phyloP scores from a whole-genome alignment of 345 rosid genomes.

The Pistacia integerrima region DNA sequence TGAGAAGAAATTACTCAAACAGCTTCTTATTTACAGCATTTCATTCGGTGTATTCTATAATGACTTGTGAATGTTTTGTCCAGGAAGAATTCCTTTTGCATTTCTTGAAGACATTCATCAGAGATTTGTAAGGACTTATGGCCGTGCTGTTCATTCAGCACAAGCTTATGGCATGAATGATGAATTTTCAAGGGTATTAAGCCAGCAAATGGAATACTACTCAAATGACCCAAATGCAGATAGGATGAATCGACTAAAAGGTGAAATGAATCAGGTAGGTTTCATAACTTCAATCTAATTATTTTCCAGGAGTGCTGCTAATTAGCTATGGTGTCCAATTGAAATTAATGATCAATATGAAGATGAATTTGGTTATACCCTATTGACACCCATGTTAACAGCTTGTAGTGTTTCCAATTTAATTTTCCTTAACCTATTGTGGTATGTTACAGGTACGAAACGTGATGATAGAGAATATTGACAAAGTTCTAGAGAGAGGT shows the following conservation, averaged over 20 bases:
- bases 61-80: conserved; percentile 5
- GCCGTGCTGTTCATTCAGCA: conserved; percentile 75
- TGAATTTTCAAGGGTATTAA: conserved; percentile 91
- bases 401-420: neutral
- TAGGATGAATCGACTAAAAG: conserved; percentile 82
- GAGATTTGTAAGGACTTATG: conserved; percentile 77
- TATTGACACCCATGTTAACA: neutral
- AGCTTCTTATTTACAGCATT: neutral
- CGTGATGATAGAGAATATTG: conserved; percentile 97
- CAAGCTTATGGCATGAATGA: conserved; percentile 94
- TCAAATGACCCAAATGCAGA: conserved; percentile 90
- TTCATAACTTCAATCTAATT: neutral
- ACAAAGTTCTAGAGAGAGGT: conserved; percentile 89
- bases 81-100: conserved; percentile 91
- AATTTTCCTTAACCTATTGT: conserved; percentile 5
- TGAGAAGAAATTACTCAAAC: neutral
- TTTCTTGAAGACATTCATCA: conserved; percentile 94
- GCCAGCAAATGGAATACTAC: conserved; percentile 91
- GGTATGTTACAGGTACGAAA: conserved; percentile 59
- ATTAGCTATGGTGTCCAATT: neutral
- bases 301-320: conserved; percentile 3
- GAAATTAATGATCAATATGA: neutral
- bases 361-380: neutral
- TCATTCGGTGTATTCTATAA: too few species aligned
- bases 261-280: conserved; percentile 91